Evolutionary conservation across 2,329 filamentous ascomycete species (phyloP).

Genomic region (Tolypocladium ophioglossoides): DNA sequence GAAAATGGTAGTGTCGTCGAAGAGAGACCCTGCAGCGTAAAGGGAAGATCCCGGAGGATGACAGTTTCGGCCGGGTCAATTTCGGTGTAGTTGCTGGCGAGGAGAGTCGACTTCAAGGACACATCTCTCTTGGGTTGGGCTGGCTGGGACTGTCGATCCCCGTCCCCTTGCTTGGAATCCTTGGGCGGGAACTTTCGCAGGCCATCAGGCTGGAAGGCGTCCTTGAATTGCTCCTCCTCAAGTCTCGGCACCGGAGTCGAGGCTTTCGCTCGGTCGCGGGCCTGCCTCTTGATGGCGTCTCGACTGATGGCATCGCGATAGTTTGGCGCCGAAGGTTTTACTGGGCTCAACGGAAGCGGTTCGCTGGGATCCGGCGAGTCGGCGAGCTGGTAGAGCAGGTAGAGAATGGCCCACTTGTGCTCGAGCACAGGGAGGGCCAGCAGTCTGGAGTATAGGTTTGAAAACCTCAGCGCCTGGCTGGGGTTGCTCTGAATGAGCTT

Average conservation of each 20-base stretch:
- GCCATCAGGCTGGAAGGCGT: slow-evolving; percentile 45
- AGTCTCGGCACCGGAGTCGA: slow-evolving; percentile 24
- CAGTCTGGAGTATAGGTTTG: slow-evolving; percentile 81
- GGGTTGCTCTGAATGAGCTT: slow-evolving; percentile 71
- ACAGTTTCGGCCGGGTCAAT: slow-evolving; percentile 54
- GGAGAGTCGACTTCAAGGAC: slow-evolving; percentile 44
- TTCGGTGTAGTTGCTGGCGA: slow-evolving; percentile 45
- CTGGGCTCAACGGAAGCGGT: slow-evolving; percentile 34
- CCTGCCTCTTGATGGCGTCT: slow-evolving; percentile 25
- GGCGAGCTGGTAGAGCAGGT: slow-evolving; percentile 75
- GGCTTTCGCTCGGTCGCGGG: slow-evolving; percentile 24
- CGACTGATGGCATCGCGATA: slow-evolving; percentile 26
- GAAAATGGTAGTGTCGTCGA: slow-evolving; percentile 75
- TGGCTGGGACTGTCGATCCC: slow-evolving; percentile 22
- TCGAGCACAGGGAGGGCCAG: slow-evolving; percentile 84
- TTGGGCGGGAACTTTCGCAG: slow-evolving; percentile 33
- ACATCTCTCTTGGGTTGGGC: slow-evolving; percentile 34
- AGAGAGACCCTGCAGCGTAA: slow-evolving; percentile 84
- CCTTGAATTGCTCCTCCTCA: slow-evolving; percentile 39
- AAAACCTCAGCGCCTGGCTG: slow-evolving; percentile 72
- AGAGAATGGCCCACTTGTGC: slow-evolving; percentile 95
- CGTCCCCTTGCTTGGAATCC: slow-evolving; percentile 23
- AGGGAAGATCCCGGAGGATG: slow-evolving; percentile 73
- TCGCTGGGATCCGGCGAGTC: slow-evolving; percentile 51
- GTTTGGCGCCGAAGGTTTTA: slow-evolving; percentile 26